Base-by-base conservation (phyloP, 73 alveolate genomes). In the Tetrahymena thermophila region DNA sequence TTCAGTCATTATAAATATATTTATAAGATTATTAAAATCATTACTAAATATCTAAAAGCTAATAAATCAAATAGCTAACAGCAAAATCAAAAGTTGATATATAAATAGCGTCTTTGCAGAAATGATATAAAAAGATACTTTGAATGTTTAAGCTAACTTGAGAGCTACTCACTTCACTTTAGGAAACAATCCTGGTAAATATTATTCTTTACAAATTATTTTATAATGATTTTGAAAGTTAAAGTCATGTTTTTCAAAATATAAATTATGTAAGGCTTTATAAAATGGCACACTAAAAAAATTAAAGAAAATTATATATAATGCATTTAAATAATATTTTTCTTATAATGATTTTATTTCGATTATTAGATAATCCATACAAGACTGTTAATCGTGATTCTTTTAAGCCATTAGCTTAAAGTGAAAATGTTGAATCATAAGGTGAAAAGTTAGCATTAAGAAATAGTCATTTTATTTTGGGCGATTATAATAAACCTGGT, bases 381-480 rank as follows among this genome's bases (percentile, higher is more conserved):
- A n/a, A 71, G 17, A 71, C 89, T 23, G 89, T 71, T 13, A n/a
- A 71, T 71, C 89, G 89, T 71, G 89, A 71, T 71, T n/a, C 35
- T 23, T 71, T 4, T 25, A 71, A n/a, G 40, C 89, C 89, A 19
- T 19, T 28, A 23, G 3, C 35, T n/a, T n/a, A n/a, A 25, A 28
- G 40, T 10, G 17, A 71, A 28, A 71, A 71, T 71, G 23, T 71
- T n/a, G 89, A 71, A 71, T 28, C 40, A 4, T 19, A 95, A 89
- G 97, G 83, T 14, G 56, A 95, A 43, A 95, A 89, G 50, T 50
- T 85, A 85, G 97, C 93, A 35, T 93, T 95, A 95, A 89, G 97
- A 35, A 95, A 89, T 35, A 95, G 94, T 95, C 97, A 95, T 95
- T 95, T 95, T 93, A 95, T 95, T 8, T 93, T 95, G 19, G 97